Conservation (phyloP, 2,329 filamentous ascomycete species). For the Akanthomyces uredinophilus region DNA sequence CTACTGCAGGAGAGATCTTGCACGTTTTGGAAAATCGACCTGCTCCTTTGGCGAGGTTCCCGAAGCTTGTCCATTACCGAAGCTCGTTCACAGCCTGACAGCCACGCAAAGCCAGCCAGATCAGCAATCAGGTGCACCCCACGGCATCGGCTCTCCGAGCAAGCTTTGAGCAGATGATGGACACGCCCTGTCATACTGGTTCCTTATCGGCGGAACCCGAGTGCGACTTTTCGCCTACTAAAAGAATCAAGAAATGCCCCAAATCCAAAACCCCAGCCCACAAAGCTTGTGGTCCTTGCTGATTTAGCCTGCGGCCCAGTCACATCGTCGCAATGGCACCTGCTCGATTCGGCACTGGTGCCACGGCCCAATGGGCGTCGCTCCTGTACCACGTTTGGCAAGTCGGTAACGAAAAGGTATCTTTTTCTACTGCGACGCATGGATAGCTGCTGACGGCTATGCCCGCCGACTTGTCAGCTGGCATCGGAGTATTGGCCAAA, state of each 20-base stretch:
- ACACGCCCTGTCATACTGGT: too few relatives aligned
- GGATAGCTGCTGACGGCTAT: constrained; percentile 6
- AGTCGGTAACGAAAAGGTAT: constrained; percentile 1
- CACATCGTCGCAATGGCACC: constrained; percentile 8
- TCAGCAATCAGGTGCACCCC: background rate
- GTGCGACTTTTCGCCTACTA: background rate
- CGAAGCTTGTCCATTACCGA: background rate
- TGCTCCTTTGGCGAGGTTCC: background rate
- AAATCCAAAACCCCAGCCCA: constrained; percentile 1
- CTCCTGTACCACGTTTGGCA: constrained; percentile 13
- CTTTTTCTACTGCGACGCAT: background rate
- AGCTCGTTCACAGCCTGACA: background rate
- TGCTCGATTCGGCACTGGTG: constrained; percentile 2
- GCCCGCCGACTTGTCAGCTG: constrained; percentile 9
- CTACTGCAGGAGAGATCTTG: background rate
- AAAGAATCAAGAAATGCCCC: background rate
- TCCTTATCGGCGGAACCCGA: constrained; percentile 4
- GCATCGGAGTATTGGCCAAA: constrained; percentile 2
- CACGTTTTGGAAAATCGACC: background rate
- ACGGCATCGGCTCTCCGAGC: background rate
- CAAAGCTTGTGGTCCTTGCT: background rate
- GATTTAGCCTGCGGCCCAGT: background rate
- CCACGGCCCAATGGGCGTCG: constrained; percentile 10
- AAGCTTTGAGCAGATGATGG: background rate
- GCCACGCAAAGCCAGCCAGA: background rate